A percentile compares a stretch with the other conserved stretches of the same genome.
Conservation (phyloP, 192 early-diverging fungal species). For the Gryganskiella cystojenkinii region DNA sequence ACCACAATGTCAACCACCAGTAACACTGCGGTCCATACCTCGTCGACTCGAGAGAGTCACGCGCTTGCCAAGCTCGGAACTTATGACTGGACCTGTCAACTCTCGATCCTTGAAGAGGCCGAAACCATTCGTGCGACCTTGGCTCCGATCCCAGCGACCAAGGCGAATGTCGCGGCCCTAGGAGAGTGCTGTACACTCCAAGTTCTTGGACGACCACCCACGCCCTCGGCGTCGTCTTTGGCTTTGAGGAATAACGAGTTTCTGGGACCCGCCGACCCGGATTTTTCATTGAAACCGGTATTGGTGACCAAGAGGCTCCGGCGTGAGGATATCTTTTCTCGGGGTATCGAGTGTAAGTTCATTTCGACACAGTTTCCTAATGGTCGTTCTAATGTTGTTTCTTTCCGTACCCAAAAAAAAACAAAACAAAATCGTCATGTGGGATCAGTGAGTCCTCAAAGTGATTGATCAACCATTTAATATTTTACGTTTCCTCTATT, state of each 20-base stretch:
- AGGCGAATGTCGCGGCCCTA: neutral
- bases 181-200: constrained; percentile 17
- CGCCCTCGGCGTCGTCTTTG: neutral
- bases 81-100: constrained; percentile 29
- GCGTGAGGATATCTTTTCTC: constrained; percentile 22
- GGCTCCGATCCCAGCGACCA: neutral
- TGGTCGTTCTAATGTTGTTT: neutral
- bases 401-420: no score
- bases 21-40: neutral
- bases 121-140: constrained; percentile 15
- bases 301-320: constrained; percentile 18
- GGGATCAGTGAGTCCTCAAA: no score
- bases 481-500: no score
- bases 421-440: neutral
- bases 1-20: neutral
- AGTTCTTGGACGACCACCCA: neutral
- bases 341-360: constrained; percentile 26
- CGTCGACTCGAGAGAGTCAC: neutral
- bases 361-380: no score
- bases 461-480: no score
- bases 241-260: no score
- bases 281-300: no score
- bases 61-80: constrained; percentile 2
- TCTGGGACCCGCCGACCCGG: no score
- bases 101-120: constrained; percentile 24